These are phyloP conservation scores for Aspergillus pseudoviridinutans DNA, from an alignment of 2,329 filamentous ascomycete species.

Conservation along the genomic window DNA sequence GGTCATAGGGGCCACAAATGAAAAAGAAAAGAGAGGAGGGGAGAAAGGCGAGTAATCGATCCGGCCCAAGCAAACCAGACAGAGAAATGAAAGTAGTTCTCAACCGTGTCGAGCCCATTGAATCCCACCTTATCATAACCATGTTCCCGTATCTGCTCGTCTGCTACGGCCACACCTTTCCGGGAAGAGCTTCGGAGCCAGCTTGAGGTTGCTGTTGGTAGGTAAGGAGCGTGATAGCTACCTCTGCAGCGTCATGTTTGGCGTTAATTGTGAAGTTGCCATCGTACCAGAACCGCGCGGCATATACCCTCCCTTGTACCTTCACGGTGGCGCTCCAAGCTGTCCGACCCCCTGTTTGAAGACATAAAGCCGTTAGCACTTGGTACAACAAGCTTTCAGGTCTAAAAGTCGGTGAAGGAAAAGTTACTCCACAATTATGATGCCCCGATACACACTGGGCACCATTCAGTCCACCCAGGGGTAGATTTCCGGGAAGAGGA, in stretches of 20 bases:
- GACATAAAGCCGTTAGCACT: slow-evolving; percentile 18
- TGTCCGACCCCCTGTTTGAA: slow-evolving; percentile 69
- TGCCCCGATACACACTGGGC: slow-evolving; percentile 17
- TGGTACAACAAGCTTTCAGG: slow-evolving; percentile 18
- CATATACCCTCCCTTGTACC: slow-evolving; percentile 61
- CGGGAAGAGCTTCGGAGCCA: slow-evolving; percentile 9
- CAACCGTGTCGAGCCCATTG: background rate
- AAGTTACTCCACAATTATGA: slow-evolving; percentile 24
- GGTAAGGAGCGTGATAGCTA: slow-evolving; percentile 49
- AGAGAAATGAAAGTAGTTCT: background rate
- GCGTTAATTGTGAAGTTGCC: slow-evolving; percentile 83
- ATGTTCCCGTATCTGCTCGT: slow-evolving; percentile 10
- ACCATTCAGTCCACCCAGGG: slow-evolving; percentile 13
- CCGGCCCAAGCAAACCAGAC: background rate
- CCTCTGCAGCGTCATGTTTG: slow-evolving; percentile 85
- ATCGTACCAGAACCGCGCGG: slow-evolving; percentile 89
- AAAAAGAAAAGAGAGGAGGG: slow-evolving; percentile 1
- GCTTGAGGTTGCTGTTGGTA: slow-evolving; percentile 15
- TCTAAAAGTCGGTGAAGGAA: slow-evolving; percentile 34
- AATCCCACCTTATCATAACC: background rate
- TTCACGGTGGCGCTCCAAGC: slow-evolving; percentile 82
- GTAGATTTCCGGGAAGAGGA: background rate
- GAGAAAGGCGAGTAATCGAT: background rate
- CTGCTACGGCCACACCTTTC: slow-evolving; percentile 21
- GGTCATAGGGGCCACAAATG: background rate